phyloP scores from a whole-genome alignment of 2,329 filamentous ascomycete species.

The Colletotrichum sp. region DNA sequence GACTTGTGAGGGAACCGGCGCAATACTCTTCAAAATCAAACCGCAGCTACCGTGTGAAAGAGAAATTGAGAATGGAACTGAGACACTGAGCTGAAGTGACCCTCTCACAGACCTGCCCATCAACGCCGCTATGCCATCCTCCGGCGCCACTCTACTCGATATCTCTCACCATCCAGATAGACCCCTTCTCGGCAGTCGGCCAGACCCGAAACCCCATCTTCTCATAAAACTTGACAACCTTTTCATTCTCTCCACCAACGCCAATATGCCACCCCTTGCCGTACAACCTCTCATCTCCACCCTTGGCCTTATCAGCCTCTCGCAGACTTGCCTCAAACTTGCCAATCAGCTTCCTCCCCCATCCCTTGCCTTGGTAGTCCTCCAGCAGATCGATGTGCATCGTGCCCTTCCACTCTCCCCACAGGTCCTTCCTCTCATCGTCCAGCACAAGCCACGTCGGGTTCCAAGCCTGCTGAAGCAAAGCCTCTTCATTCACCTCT shows the following conservation, averaged over 20 bases:
- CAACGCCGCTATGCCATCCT: neutral
- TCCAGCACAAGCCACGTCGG: constrained; percentile 43
- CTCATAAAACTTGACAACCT: constrained; percentile 55
- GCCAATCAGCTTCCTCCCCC: constrained; percentile 47
- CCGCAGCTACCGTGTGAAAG: neutral
- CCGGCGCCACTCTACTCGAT: constrained; percentile 18
- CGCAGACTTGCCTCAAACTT: constrained; percentile 44
- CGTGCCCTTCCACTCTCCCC: constrained; percentile 42
- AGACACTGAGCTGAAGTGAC: neutral
- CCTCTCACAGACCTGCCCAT: neutral
- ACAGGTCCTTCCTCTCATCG: constrained; percentile 37
- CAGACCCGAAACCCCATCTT: constrained; percentile 48
- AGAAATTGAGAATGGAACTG: neutral
- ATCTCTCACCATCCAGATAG: constrained; percentile 48
- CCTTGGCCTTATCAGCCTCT: constrained; percentile 17
- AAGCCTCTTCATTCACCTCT: constrained; percentile 34
- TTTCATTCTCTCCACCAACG: constrained; percentile 49
- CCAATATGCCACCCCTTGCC: constrained; percentile 49
- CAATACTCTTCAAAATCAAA: neutral
- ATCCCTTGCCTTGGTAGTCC: constrained; percentile 45
- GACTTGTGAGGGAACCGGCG: neutral
- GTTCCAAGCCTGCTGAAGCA: constrained; percentile 48
- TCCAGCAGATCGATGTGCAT: constrained; percentile 56
- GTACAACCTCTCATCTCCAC: constrained; percentile 20
- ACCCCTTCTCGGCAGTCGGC: constrained; percentile 37